Conservation (phyloP, 2,329 filamentous ascomycete species). For the Aspergillus sclerotialis region DNA sequence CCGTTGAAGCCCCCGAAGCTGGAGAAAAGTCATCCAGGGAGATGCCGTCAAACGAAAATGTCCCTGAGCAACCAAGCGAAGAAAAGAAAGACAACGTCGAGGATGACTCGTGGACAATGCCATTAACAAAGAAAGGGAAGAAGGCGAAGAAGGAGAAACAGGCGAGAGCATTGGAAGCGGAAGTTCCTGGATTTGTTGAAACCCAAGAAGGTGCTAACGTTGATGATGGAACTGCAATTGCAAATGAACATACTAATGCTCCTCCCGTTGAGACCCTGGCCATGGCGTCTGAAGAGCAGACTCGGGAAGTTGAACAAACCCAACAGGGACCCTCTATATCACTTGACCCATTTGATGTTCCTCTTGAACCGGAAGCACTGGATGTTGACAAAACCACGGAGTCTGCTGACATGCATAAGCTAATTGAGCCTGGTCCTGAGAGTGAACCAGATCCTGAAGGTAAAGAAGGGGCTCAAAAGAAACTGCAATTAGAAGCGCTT, state of each 20-base stretch:
- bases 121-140: not conserved
- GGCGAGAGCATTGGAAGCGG: slow-evolving; percentile 3
- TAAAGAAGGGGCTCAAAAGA: slow-evolving; percentile 6
- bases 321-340: slow-evolving; percentile 2
- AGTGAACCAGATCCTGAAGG: not conserved
- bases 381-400: slow-evolving; percentile 2
- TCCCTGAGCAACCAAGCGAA: slow-evolving; percentile 1
- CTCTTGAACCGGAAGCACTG: slow-evolving; percentile 1
- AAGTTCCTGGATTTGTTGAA: not conserved
- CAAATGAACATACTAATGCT: not conserved
- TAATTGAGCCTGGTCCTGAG: not conserved
- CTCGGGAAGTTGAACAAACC: not conserved
- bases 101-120: not conserved
- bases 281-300: not conserved
- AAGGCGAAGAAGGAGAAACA: slow-evolving; percentile 4
- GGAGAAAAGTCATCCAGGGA: not conserved
- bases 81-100: slow-evolving; percentile 4
- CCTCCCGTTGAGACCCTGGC: not conserved
- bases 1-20: not conserved
- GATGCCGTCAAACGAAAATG: not conserved
- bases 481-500: slow-evolving; percentile 2
- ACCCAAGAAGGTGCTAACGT: not conserved
- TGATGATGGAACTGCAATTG: not conserved
- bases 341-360: not conserved
- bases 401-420: not conserved